Conservation (phyloP, 179 eudicot genomes). For the Actinidia polygama region DNA sequence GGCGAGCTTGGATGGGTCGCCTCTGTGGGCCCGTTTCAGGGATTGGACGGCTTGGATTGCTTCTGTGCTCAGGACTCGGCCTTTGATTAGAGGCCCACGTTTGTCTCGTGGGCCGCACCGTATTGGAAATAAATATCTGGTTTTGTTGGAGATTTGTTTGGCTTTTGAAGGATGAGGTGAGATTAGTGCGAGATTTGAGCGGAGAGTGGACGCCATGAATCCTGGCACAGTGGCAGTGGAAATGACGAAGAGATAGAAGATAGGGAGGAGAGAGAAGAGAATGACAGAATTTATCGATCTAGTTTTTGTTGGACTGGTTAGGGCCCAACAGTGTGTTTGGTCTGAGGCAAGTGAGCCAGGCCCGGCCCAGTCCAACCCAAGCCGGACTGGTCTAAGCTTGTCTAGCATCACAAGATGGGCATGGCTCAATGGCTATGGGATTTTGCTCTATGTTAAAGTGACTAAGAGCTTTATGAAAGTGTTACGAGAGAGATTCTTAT, state of each 20-base stretch:
- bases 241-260: too few species aligned
- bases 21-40: conserved; percentile 65
- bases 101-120: conserved; percentile 75
- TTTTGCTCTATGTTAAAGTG: too few species aligned
- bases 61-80: conserved; percentile 76
- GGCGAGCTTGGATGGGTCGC: conserved; percentile 31
- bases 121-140: conserved; percentile 25
- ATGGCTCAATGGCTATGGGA: too few species aligned
- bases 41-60: conserved; percentile 91
- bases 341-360: too few species aligned
- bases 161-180: conserved; percentile 23
- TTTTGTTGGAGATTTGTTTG: conserved; percentile 9
- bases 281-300: too few species aligned
- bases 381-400: too few species aligned
- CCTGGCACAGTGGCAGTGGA: background rate
- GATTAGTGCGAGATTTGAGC: conserved; percentile 32
- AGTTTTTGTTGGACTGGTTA: too few species aligned
- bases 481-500: too few species aligned
- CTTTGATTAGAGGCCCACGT: conserved; percentile 77
- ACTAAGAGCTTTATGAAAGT: too few species aligned
- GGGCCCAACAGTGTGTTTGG: too few species aligned
- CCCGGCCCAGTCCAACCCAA: too few species aligned
- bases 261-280: background rate
- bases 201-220: conserved; percentile 31
- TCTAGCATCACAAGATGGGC: too few species aligned